Base-by-base conservation (phyloP, 306 rosid genomes). In the Delonix regia region DNA sequence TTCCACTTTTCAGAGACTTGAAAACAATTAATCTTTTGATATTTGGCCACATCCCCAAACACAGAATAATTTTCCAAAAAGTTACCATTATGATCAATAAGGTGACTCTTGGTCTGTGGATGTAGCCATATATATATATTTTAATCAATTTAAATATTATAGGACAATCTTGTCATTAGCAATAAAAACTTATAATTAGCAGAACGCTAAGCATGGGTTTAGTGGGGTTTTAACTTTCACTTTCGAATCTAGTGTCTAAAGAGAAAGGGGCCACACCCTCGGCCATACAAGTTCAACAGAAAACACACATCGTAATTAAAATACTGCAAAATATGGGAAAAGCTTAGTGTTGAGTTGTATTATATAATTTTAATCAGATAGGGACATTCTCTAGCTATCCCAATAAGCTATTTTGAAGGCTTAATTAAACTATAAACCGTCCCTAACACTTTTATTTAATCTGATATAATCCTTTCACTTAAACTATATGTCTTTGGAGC, bases 221-320 rank as follows among this genome's bases (percentile, higher is more conserved):
- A 81, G 91, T 89, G 91, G 85, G 77, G 63, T n/a, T 81, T 81
- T 81, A 87, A 75, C 78, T 83, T 86, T 75, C 83, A 73, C 81
- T 67, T 83, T 80, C 83, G 68, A 85, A 83, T 85, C 81, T 56
- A 61, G 49, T 83, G 86, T 74, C 44, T 79, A 73, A 78, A 76
- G 66, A 77, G 64, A 27, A 52, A 60, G 62, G 83, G 77, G 69
- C 81, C 85, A 82, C 86, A 77, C 82, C 38, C 52, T 33, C 25
- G 45, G 9, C 60, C 81, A 61, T 76, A 75, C 41, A 80, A 34
- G 69, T 44, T 42, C n/a, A 25, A 71, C 44, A 42, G n/a, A 10
- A 61, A 81, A 66, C 71, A 74, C 71, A 74, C 62, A 69, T 73
- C 30, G 5, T 2, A 24, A 41, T 61, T 72, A n/a, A 73, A 59